Evolutionary conservation across 163 green algal species (phyloP).

Genomic region (Volvox carteri): DNA sequence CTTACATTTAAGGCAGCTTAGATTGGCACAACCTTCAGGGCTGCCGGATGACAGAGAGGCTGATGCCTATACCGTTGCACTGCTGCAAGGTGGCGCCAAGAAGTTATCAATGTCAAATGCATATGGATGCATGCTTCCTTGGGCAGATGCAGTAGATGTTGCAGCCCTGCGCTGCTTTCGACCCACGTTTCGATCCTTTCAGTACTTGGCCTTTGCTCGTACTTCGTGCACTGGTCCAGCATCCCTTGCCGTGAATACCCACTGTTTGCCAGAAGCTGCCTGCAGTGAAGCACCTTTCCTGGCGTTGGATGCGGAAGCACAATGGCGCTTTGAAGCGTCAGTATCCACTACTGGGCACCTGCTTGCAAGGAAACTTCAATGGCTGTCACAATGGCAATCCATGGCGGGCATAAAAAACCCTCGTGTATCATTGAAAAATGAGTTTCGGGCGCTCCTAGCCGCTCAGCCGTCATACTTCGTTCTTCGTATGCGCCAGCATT

Average conservation of each 20-base stretch:
- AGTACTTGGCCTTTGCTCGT: not conserved
- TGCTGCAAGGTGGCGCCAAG: not conserved
- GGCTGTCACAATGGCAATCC: not conserved
- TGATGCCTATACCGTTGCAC: not conserved
- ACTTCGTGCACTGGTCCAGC: not conserved
- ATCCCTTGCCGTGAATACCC: not conserved
- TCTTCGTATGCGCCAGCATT: not conserved
- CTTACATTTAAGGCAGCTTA: not conserved
- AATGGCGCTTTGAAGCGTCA: not conserved
- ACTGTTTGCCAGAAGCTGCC: not conserved
- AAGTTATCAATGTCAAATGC: not conserved
- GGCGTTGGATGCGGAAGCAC: not conserved
- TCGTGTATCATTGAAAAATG: not conserved
- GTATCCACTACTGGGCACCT: not conserved
- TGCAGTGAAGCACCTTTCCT: not conserved
- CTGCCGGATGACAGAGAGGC: not conserved
- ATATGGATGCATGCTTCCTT: not conserved
- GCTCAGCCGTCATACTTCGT: conserved; percentile 17
- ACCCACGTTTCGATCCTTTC: not conserved
- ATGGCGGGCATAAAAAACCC: too few relatives aligned
- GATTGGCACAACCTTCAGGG: not conserved
- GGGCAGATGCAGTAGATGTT: not conserved
- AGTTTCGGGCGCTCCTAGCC: not conserved
- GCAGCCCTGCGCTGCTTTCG: not conserved
- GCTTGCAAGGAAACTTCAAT: not conserved